Conservation (phyloP, 2,329 filamentous ascomycete genomes). For the Coniella vitis region DNA sequence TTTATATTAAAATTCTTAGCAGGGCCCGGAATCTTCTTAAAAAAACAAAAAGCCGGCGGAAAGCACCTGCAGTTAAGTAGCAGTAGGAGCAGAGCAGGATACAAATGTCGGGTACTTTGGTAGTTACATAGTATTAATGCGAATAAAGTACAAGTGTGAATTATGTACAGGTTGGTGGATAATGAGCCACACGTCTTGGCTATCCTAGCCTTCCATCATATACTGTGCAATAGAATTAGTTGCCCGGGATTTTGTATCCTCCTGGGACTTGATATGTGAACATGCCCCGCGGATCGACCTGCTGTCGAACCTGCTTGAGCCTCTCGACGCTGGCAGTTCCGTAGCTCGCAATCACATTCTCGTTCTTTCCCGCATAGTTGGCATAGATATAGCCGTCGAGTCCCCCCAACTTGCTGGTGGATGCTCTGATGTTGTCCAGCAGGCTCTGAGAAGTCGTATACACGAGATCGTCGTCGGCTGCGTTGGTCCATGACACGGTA, state of each 20-base stretch:
- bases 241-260: not conserved
- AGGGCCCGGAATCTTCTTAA: no score
- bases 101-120: no score
- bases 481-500: not conserved
- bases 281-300: not conserved
- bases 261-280: not conserved
- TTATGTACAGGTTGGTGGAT: no score
- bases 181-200: no score
- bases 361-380: slow-evolving; percentile 20
- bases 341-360: slow-evolving; percentile 19
- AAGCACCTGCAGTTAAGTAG: no score
- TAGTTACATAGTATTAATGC: no score
- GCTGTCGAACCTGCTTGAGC: slow-evolving; percentile 8
- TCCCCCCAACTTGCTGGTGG: slow-evolving; percentile 14
- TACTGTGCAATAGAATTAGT: not conserved
- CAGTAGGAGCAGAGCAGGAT: no score
- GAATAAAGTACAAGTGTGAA: no score
- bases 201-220: not conserved
- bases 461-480: not conserved
- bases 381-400: slow-evolving; percentile 19
- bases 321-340: slow-evolving; percentile 15
- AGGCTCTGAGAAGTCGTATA: slow-evolving; percentile 1
- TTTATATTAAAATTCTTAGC: no score
- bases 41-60: no score
- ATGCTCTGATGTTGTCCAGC: not conserved